Evolutionary conservation across 495 filamentous ascomycete species (phyloP).

Genomic region (Penicillium daleae): DNA sequence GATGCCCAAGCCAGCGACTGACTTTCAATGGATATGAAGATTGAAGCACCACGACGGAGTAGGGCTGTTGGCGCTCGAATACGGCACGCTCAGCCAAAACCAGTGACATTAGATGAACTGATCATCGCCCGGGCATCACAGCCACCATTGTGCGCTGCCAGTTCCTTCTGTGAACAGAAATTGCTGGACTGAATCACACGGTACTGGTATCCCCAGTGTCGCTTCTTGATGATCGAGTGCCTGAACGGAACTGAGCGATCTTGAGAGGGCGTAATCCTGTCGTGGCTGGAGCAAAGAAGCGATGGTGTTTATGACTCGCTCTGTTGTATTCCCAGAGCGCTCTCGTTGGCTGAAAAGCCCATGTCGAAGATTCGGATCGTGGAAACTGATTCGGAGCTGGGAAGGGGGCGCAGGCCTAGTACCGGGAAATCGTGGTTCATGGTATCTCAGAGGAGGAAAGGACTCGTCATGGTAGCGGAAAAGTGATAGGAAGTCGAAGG

Average conservation of each 20-base stretch:
- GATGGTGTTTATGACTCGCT: not conserved
- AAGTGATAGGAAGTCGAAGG: not conserved
- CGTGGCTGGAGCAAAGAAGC: not conserved
- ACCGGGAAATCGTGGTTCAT: not conserved
- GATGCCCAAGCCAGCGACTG: too few species aligned
- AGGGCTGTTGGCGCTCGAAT: not conserved
- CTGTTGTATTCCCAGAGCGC: not conserved
- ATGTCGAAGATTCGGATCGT: not conserved
- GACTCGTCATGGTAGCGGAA: not conserved
- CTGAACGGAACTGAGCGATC: not conserved
- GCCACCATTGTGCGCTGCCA: not conserved
- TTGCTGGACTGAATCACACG: not conserved
- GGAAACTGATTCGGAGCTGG: not conserved
- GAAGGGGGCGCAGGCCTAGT: not conserved
- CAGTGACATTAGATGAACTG: not conserved
- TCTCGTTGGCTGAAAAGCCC: not conserved
- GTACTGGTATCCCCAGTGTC: not conserved
- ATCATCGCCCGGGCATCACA: not conserved
- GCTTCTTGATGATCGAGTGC: not conserved
- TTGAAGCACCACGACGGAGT: not conserved
- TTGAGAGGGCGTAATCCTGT: not conserved
- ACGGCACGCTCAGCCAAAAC: too few species aligned
- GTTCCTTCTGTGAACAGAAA: not conserved
- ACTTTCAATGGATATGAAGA: not conserved
- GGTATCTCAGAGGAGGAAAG: not conserved